Base-by-base conservation (phyloP, 345 rosid genomes). In the Heritiera littoralis region DNA sequence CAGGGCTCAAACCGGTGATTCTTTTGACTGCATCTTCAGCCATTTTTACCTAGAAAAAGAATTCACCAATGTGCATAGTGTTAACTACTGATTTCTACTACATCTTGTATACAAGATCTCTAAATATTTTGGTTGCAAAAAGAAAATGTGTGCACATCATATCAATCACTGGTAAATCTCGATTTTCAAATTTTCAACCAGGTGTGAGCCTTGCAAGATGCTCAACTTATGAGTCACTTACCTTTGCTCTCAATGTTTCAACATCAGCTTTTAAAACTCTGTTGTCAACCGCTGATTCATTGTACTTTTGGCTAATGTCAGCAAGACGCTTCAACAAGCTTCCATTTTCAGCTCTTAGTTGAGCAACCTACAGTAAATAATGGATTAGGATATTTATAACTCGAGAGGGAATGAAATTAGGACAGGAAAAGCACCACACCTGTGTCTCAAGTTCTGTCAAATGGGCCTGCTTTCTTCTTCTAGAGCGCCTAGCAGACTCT, bases 401-500 rank as follows among this genome's bases (percentile, higher is more conserved):
- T 41, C 14, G 58, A 56, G 45, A 52, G 18, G 18, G 68, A 28
- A 51, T 14, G n/a, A 13, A 38, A 41, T 0, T 66, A 8, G 76
- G 64, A 8, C 5, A 28, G 54, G 63, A 35, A 12, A 84, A 70
- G 51, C 65, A 15, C 35, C 40, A 52, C 59, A 96, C 99, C 91
- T 94, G 97, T 72, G 97, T 86, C 87, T 96, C 99, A 80, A 92
- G 95, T 77, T 92, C 99, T 23, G 88, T 91, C 81, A 96, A 80
- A 82, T 94, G 98, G 28, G 94, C 98, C 20, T 94, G 97, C 86
- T 94, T 96, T 85, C 99, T 91, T 87, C 92, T 89, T 81, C 99
- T 86, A 15, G 99, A 96, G 30, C 98, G 92, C 86, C 98, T 89
- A 48, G 99, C 99, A 38, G 99, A 94, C 86, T 94, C 99, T 66